A percentile compares a stretch with the other conserved stretches of the same genome.
phyloP scores from a whole-genome alignment of 257 asterid genomes.

The Cinchona pubescens region DNA sequence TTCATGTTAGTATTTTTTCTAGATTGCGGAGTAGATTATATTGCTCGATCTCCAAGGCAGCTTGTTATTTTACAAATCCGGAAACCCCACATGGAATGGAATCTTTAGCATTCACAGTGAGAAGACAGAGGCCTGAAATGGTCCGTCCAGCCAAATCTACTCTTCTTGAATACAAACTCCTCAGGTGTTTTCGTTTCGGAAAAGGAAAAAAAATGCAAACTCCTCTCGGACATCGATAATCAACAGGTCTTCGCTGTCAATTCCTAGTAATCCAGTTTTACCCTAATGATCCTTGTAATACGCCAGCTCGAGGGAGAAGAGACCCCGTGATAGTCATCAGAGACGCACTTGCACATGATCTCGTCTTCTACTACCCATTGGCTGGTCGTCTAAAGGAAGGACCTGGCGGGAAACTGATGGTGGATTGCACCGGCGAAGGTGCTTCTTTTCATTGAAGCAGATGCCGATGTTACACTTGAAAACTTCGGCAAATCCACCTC shows the following conservation, averaged over 20 bases:
- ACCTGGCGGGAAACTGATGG: slow-evolving; percentile 50
- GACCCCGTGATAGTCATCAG: slow-evolving; percentile 51
- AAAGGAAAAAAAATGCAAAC: slow-evolving; percentile 32
- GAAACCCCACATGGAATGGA: too few species aligned
- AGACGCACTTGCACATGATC: slow-evolving; percentile 39
- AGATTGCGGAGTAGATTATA: too few species aligned
- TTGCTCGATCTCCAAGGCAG: too few species aligned
- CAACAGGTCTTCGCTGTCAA: slow-evolving; percentile 53
- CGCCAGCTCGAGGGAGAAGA: too few species aligned
- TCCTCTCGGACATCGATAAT: slow-evolving; percentile 58
- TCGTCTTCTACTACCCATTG: slow-evolving; percentile 60
- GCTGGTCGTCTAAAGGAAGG: slow-evolving; percentile 57
- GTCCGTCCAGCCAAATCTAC: slow-evolving; percentile 50
- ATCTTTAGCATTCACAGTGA: slow-evolving; percentile 35
- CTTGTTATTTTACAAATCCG: too few species aligned
- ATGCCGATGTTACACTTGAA: slow-evolving; percentile 49
- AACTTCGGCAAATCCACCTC: slow-evolving; percentile 56
- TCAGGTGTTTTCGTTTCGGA: too few species aligned
- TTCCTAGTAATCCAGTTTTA: slow-evolving; percentile 53
- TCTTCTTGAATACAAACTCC: too few species aligned
- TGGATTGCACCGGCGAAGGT: slow-evolving; percentile 65
- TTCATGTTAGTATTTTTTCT: too few species aligned
- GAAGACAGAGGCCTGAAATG: slow-evolving; percentile 34
- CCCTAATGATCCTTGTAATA: slow-evolving; percentile 13
- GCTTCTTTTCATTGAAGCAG: slow-evolving; percentile 49